Conservation (phyloP, 2,329 filamentous ascomycete species). For the Aspergillus alliaceus region DNA sequence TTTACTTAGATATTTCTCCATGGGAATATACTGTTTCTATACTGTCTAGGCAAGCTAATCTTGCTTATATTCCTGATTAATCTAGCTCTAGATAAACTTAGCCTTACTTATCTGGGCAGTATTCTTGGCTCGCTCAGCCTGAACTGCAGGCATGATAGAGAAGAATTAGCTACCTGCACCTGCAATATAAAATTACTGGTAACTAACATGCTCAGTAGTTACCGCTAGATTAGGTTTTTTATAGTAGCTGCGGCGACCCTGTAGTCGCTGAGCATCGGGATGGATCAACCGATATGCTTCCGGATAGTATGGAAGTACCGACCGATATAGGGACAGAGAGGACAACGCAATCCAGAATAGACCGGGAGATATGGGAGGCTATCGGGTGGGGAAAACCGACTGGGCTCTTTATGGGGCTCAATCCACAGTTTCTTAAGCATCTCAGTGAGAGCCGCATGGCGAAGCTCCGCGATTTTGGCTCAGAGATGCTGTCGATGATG, state of each 20-base stretch:
- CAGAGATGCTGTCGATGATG: no score
- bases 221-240: neutral
- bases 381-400: no score
- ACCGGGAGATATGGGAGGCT: neutral
- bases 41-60: neutral
- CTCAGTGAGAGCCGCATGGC: no score
- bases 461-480: no score
- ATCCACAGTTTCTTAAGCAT: no score
- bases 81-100: neutral
- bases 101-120: neutral
- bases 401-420: no score
- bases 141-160: neutral
- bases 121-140: neutral
- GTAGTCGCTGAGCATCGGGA: neutral
- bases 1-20: neutral
- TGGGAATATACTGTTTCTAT: neutral
- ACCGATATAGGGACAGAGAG: neutral
- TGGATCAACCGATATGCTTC: neutral
- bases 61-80: neutral
- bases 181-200: neutral
- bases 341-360: neutral
- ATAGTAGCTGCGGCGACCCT: neutral
- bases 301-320: no score
- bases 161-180: neutral
- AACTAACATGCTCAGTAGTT: neutral